A percentile compares a stretch with the other conserved stretches of the same genome.
Conservation (phyloP, 768 basidiomycete species). For the Trametes maxima region DNA sequence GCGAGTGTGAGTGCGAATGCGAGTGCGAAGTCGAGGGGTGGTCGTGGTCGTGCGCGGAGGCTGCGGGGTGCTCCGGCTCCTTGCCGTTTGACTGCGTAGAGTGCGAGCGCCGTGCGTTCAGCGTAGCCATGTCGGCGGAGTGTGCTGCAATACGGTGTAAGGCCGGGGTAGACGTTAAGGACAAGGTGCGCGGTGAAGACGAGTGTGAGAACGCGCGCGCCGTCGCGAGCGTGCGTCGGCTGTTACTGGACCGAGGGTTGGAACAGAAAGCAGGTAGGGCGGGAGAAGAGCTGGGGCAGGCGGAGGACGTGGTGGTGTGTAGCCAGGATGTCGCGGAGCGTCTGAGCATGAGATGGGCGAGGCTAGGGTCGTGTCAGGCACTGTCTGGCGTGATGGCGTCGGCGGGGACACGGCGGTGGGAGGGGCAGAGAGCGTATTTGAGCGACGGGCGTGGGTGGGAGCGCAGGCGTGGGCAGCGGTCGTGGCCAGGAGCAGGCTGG, state of each 20-base stretch:
- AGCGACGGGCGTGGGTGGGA: not conserved
- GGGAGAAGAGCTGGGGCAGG: not conserved
- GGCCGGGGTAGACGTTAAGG: not conserved
- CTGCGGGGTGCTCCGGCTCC: slow-evolving; percentile 22
- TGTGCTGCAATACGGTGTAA: not conserved
- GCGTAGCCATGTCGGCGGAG: slow-evolving; percentile 3
- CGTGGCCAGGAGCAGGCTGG: no score
- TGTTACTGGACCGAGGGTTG: not conserved
- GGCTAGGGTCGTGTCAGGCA: slow-evolving; percentile 4
- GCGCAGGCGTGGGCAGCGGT: not conserved
- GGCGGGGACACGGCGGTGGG: not conserved
- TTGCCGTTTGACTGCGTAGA: slow-evolving; percentile 30
- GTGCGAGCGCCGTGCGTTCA: slow-evolving; percentile 16
- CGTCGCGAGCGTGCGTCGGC: slow-evolving; percentile 10
- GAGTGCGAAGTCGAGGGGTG: slow-evolving; percentile 37
- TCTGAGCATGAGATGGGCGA: slow-evolving; percentile 15
- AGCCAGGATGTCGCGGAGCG: slow-evolving; percentile 10
- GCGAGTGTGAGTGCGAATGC: slow-evolving; percentile 53
- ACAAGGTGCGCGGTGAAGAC: not conserved
- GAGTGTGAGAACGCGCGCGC: slow-evolving; percentile 9
- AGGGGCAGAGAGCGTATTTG: not conserved
- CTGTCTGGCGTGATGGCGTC: not conserved
- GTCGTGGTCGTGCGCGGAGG: slow-evolving; percentile 26
- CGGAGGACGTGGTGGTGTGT: slow-evolving; percentile 1
- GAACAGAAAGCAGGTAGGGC: no score